Conservation (phyloP, 1,284 basidiomycete species). For the Somion occarium region DNA sequence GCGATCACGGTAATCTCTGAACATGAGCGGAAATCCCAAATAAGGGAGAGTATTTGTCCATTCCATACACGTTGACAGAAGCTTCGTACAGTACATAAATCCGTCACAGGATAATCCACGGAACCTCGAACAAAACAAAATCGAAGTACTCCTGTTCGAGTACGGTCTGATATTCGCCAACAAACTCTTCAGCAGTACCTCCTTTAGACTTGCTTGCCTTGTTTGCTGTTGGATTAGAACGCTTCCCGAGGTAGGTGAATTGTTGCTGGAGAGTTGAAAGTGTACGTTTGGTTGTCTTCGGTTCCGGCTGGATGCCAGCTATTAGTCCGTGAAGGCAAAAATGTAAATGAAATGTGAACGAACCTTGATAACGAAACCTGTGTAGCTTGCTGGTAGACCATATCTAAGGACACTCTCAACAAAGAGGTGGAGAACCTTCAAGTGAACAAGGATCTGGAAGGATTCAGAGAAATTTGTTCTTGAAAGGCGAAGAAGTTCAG, state of each 20-base stretch:
- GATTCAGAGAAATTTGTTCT: constrained; percentile 97
- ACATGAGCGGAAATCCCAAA: no score
- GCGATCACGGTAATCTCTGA: no score
- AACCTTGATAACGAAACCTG: constrained; percentile 80
- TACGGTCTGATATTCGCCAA: constrained; percentile 85
- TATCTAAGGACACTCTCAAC: constrained; percentile 96
- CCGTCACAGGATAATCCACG: constrained; percentile 51
- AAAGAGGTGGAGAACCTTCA: constrained; percentile 90
- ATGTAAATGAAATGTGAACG: constrained; percentile 11
- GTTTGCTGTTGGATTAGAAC: constrained; percentile 42
- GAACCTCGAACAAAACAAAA: constrained; percentile 86
- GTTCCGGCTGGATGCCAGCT: constrained; percentile 63
- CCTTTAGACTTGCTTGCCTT: constrained; percentile 35
- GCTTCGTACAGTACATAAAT: background rate
- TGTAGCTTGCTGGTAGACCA: constrained; percentile 91
- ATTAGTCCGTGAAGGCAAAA: background rate
- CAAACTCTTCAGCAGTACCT: constrained; percentile 50
- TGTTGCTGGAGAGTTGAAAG: constrained; percentile 72
- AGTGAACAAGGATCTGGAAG: constrained; percentile 90
- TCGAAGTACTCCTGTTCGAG: constrained; percentile 95
- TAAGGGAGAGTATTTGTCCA: background rate
- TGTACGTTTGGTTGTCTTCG: constrained; percentile 80
- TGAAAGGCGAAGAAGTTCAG: constrained; percentile 89
- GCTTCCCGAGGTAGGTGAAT: constrained; percentile 76
- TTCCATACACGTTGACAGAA: background rate